Evolutionary conservation across 2,329 filamentous ascomycete genomes (phyloP).

Genomic region (Monosporascus sp.): DNA sequence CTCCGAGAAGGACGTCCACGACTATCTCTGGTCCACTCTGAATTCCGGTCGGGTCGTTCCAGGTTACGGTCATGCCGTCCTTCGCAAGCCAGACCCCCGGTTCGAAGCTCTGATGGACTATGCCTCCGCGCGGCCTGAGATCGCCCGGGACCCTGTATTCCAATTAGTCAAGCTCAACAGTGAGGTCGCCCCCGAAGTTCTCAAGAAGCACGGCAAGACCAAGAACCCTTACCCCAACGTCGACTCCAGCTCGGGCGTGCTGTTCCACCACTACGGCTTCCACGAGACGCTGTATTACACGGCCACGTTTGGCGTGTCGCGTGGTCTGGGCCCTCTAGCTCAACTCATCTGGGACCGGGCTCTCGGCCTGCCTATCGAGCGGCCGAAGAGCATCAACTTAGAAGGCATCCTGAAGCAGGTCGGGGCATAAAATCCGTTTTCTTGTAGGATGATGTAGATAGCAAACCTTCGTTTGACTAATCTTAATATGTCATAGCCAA

Average conservation of each 20-base stretch:
- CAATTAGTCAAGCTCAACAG: constrained; percentile 90
- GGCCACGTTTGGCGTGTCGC: constrained; percentile 63
- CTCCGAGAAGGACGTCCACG: constrained; percentile 73
- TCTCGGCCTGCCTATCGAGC: constrained; percentile 89
- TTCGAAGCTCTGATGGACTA: constrained; percentile 98
- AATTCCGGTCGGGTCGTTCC: constrained; percentile 92
- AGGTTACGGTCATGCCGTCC: constrained; percentile 91
- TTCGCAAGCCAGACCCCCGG: constrained; percentile 93
- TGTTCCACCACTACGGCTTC: constrained; percentile 98
- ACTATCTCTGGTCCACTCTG: constrained; percentile 89
- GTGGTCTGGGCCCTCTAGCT: constrained; percentile 78
- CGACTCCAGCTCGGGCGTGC: constrained; percentile 84
- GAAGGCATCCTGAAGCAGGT: constrained; percentile 72
- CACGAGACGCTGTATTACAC: constrained; percentile 94
- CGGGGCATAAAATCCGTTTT: constrained; percentile 26
- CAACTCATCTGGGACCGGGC: constrained; percentile 96
- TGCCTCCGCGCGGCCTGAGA: constrained; percentile 76
- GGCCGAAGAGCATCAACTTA: constrained; percentile 95
- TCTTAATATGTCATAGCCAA: neutral
- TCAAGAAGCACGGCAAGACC: constrained; percentile 95
- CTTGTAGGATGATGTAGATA: constrained; percentile 6
- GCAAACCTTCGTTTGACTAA: neutral
- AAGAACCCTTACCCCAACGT: constrained; percentile 98
- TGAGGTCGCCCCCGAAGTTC: constrained; percentile 81
- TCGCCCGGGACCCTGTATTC: constrained; percentile 84